phyloP scores from a whole-genome alignment of 192 early-diverging fungal species.

The Entomortierella parvispora region DNA sequence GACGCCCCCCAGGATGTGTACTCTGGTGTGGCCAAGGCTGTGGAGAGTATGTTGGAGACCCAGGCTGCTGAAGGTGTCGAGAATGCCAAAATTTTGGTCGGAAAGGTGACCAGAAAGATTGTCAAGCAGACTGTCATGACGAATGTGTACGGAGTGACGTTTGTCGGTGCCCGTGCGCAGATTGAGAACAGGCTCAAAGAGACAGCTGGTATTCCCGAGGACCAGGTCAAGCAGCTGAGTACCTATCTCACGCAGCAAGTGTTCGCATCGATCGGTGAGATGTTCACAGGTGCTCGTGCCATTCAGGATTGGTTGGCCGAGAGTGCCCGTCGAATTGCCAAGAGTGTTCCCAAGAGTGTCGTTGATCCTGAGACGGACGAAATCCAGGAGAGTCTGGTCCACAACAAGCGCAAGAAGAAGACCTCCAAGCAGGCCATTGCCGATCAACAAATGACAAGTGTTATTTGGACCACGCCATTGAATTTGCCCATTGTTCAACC shows the following conservation, averaged over 20 bases:
- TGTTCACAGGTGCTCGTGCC: slow-evolving; percentile 89
- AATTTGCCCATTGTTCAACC: slow-evolving; percentile 96
- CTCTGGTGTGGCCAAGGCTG: slow-evolving; percentile 84
- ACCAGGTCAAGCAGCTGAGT: slow-evolving; percentile 69
- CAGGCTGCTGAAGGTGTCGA: slow-evolving; percentile 71
- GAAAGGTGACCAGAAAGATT: slow-evolving; percentile 87
- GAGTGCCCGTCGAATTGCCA: slow-evolving; percentile 83
- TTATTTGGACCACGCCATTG: slow-evolving; percentile 97
- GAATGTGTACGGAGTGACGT: slow-evolving; percentile 98
- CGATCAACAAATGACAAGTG: slow-evolving; percentile 80
- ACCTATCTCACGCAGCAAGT: slow-evolving; percentile 84
- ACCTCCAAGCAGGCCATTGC: slow-evolving; percentile 56
- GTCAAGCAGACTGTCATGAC: slow-evolving; percentile 99
- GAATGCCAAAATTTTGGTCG: slow-evolving; percentile 71
- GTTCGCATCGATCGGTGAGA: slow-evolving; percentile 87
- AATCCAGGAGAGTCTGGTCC: slow-evolving; percentile 28
- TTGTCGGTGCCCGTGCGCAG: slow-evolving; percentile 91
- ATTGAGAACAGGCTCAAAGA: slow-evolving; percentile 88
- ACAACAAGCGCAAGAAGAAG: slow-evolving; percentile 41
- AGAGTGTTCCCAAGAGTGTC: slow-evolving; percentile 70
- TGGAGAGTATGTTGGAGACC: slow-evolving; percentile 73
- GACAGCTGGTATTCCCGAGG: slow-evolving; percentile 71
- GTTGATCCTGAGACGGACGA: slow-evolving; percentile 55
- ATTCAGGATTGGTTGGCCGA: slow-evolving; percentile 96
- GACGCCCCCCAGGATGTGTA: slow-evolving; percentile 95